Conservation (phyloP, 495 filamentous ascomycete species). For the Cercophora scortea region DNA sequence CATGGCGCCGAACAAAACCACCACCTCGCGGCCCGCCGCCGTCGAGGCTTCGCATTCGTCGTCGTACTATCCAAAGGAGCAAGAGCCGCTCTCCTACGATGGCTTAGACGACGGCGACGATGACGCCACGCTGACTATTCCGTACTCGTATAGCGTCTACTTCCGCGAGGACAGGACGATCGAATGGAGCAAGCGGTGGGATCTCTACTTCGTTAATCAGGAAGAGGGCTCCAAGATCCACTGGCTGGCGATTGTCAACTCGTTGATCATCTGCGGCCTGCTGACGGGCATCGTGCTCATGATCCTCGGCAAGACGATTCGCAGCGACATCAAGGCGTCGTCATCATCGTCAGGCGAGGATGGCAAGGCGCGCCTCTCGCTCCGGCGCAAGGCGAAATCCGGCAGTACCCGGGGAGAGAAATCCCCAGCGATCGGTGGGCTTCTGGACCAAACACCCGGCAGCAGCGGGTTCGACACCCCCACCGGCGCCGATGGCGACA, state of each 20-base stretch:
- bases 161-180: slow-evolving; percentile 77
- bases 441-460: slow-evolving; percentile 62
- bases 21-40: slow-evolving; percentile 13
- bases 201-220: slow-evolving; percentile 88
- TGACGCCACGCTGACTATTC: slow-evolving; percentile 64
- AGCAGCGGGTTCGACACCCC: slow-evolving; percentile 52
- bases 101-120: slow-evolving; percentile 45
- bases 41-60: slow-evolving; percentile 52
- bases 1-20: slow-evolving; percentile 52
- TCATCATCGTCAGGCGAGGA: slow-evolving; percentile 58
- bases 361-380: slow-evolving; percentile 48
- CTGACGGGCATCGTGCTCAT: slow-evolving; percentile 80
- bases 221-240: slow-evolving; percentile 79
- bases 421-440: slow-evolving; percentile 49
- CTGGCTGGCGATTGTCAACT: slow-evolving; percentile 91
- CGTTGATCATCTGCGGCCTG: slow-evolving; percentile 74
- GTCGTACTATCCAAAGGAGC: slow-evolving; percentile 43
- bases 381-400: slow-evolving; percentile 25
- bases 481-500: slow-evolving; percentile 54
- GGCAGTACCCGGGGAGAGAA: slow-evolving; percentile 30
- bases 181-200: slow-evolving; percentile 86
- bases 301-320: slow-evolving; percentile 75
- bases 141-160: slow-evolving; percentile 89
- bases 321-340: slow-evolving; percentile 69
- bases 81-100: slow-evolving; percentile 8